These are phyloP conservation scores for Taphrina pruni DNA, from an alignment of 1,139 yeast genomes.

Conservation along the genomic window DNA sequence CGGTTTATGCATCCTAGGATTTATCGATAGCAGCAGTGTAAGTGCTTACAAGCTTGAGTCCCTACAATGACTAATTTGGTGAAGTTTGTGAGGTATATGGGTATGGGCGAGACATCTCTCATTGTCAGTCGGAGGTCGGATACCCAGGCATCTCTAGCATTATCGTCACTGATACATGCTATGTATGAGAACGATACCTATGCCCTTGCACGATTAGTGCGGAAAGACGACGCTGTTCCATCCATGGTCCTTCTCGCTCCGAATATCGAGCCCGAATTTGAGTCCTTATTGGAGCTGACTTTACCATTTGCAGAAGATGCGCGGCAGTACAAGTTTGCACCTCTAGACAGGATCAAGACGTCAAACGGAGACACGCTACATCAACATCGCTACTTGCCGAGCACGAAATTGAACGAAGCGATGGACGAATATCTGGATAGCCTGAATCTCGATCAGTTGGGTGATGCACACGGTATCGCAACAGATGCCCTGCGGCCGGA, in stretches of 20 bases:
- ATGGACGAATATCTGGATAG: constrained; percentile 56
- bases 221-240: constrained; percentile 58
- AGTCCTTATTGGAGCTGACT: constrained; percentile 51
- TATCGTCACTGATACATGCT: constrained; percentile 64
- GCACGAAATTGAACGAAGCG: constrained; percentile 51
- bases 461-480: constrained; percentile 44
- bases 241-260: constrained; percentile 68
- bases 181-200: constrained; percentile 59
- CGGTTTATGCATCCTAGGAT: constrained; percentile 70
- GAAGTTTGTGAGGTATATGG: constrained; percentile 63
- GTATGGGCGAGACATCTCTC: constrained; percentile 64
- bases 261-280: constrained; percentile 50
- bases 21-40: constrained; percentile 52
- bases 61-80: constrained; percentile 8
- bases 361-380: constrained; percentile 52
- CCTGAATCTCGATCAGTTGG: constrained; percentile 16
- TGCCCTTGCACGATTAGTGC: constrained; percentile 69
- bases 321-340: constrained; percentile 66
- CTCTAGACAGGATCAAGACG: constrained; percentile 54
- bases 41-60: neutral
- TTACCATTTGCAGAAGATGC: constrained; percentile 84
- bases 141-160: constrained; percentile 55
- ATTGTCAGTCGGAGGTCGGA: constrained; percentile 59
- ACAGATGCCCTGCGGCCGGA: constrained; percentile 45
- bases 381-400: constrained; percentile 50